These are phyloP conservation scores for Neurospora crassa DNA, from an alignment of 2,329 filamentous ascomycete species.

Conservation along the genomic window DNA sequence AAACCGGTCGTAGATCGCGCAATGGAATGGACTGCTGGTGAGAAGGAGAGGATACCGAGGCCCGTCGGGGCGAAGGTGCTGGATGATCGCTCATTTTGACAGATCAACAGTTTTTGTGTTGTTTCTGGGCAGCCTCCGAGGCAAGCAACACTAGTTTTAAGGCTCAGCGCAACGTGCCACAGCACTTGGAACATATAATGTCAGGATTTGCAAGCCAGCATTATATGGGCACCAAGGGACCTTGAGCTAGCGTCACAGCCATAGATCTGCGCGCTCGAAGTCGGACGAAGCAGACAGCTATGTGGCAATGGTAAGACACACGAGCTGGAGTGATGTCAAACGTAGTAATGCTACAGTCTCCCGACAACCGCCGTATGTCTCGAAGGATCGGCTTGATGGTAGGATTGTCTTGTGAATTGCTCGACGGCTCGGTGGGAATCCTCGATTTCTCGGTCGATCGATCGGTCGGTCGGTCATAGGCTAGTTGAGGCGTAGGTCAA, in stretches of 20 bases:
- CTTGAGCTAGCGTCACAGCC: not conserved
- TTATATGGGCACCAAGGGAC: slow-evolving; percentile 7
- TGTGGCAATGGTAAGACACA: too few species aligned
- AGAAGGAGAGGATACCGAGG: slow-evolving; percentile 30
- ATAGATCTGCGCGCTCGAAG: not conserved
- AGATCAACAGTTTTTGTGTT: not conserved
- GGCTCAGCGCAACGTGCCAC: slow-evolving; percentile 14
- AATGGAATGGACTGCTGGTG: slow-evolving; percentile 59
- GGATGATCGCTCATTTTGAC: slow-evolving; percentile 20
- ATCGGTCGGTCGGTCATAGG: not conserved
- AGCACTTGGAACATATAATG: slow-evolving; percentile 10
- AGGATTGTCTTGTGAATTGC: not conserved
- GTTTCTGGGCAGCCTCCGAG: not conserved
- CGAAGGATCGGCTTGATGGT: not conserved
- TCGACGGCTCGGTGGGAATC: not conserved
- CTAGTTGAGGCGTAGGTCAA: not conserved
- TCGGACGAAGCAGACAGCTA: not conserved
- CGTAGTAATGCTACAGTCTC: too few species aligned
- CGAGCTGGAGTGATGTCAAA: too few species aligned
- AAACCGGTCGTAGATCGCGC: slow-evolving; percentile 42
- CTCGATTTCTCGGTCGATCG: not conserved
- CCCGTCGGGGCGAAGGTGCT: slow-evolving; percentile 16
- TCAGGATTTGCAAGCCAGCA: slow-evolving; percentile 8
- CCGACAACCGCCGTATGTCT: too few species aligned
- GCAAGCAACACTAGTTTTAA: not conserved